Base-by-base conservation (phyloP, 805 yeast species). In the Ogataea angusta region DNA sequence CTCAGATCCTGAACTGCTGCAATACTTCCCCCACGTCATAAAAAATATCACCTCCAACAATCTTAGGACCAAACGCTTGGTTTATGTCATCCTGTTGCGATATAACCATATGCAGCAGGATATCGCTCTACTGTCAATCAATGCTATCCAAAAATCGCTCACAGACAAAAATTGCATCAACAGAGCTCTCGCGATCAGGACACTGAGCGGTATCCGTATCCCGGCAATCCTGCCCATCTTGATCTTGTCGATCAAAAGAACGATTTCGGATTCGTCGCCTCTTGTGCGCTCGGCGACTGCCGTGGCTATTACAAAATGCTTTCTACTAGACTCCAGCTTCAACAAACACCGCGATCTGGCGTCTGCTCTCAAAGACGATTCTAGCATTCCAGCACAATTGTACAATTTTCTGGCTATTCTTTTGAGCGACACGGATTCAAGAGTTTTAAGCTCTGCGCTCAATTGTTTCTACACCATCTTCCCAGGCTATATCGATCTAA, bases 101-200 rank as follows among this genome's bases (percentile, higher is more conserved):
- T 88, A 78, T 59, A 93, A 95, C 17, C 95, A 87, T 47, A 62
- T 70, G 40, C 90, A 87, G 51, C 96, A 93, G 8, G 95, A 90
- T 59, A 74, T 86, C n/a, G 93, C 98, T 2, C 71, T 93, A 15
- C 69, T 93, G 33, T 80, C 96, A 1, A 85, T 93, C 49, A 93
- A 93, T 61, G 85, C 97, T 1, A 85, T 93, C 35, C 99, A 93
- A 60, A 88, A 85, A 62, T 73, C 87, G 1, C 64, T 91, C 21
- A 68, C 73, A 8, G 96, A 88, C 52, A 78, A 78, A 49, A 75
- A 73, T 45, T 83, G 95, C 2, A 72, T 76, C 9, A 68, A 73
- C 13, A 69, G 98, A 47, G 75, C 90, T 2, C 67, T 86, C 41
- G 82, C 95, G 0, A 74, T 93, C 31, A 72, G 90, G 39, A 81